Conservation (phyloP, 176 grass and related monocot species). For the Paspalum vaginatum region DNA sequence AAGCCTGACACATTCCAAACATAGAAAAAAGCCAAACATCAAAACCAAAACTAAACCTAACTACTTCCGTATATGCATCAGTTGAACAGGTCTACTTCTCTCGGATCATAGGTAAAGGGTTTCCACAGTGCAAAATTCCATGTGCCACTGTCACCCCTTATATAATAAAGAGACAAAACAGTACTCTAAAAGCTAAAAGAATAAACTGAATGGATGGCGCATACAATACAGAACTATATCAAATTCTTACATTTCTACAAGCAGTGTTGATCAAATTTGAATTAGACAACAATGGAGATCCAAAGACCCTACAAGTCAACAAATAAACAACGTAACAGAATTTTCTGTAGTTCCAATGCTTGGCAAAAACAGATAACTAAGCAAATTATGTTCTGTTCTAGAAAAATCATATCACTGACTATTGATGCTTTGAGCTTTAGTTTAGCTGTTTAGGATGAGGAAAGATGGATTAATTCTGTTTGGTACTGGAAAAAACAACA, state of each 20-base stretch:
- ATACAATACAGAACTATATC: not conserved
- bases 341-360: conserved; percentile 2
- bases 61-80: not conserved
- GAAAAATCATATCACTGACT: conserved; percentile 13
- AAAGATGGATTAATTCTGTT: conserved; percentile 1
- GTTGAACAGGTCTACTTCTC: not conserved
- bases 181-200: not conserved
- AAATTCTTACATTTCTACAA: conserved; percentile 10
- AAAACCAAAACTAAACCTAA: conserved; percentile 9
- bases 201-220: not conserved
- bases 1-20: not conserved
- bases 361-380: conserved; percentile 24
- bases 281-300: conserved; percentile 16
- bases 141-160: too few relatives aligned
- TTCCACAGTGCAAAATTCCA: conserved; percentile 1
- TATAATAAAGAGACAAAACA: not conserved
- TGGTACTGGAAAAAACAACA: not conserved
- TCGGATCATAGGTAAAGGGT: not conserved
- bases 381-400: not conserved
- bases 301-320: conserved; percentile 1
- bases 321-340: conserved; percentile 23
- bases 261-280: conserved; percentile 15
- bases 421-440: not conserved
- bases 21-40: not conserved
- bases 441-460: not conserved